Percentiles rank a stretch among this genome's conserved stretches.
These are phyloP conservation scores for Lactuca saligna DNA, from an alignment of 129 eudicot genomes.

Conservation along the genomic window DNA sequence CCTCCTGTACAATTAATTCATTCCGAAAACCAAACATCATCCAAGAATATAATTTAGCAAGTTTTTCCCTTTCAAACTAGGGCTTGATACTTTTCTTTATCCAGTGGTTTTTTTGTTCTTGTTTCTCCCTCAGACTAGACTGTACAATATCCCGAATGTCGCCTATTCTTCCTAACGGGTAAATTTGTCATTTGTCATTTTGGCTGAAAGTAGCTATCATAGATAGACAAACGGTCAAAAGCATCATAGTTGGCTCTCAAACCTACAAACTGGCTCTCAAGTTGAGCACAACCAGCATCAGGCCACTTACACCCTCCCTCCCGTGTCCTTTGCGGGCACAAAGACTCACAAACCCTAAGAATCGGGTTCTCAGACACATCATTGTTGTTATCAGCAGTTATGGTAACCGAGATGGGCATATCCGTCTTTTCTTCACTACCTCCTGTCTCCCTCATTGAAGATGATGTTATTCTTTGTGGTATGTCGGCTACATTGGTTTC, in stretches of 20 bases:
- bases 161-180: constrained; percentile 16
- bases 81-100: too few relatives aligned
- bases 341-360: constrained; percentile 61
- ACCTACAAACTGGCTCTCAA: constrained; percentile 87
- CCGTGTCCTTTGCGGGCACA: constrained; percentile 69
- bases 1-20: constrained; percentile 25
- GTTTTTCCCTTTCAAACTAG: not conserved
- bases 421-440: constrained; percentile 53
- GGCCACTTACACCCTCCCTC: constrained; percentile 98
- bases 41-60: not conserved
- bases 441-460: constrained; percentile 39
- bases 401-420: constrained; percentile 48
- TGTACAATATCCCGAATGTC: constrained; percentile 32
- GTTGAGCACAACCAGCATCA: constrained; percentile 86
- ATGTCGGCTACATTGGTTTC: constrained; percentile 49
- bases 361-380: constrained; percentile 45
- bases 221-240: constrained; percentile 82
- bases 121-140: not conserved
- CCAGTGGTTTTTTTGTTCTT: too few relatives aligned
- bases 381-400: constrained; percentile 36
- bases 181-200: constrained; percentile 33
- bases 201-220: constrained; percentile 79
- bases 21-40: not conserved
- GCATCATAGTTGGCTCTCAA: constrained; percentile 85
- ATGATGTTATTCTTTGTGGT: constrained; percentile 47